Evolutionary conservation across 164 flowering plant genomes (phyloP).

Genomic region (Stephania japonica): DNA sequence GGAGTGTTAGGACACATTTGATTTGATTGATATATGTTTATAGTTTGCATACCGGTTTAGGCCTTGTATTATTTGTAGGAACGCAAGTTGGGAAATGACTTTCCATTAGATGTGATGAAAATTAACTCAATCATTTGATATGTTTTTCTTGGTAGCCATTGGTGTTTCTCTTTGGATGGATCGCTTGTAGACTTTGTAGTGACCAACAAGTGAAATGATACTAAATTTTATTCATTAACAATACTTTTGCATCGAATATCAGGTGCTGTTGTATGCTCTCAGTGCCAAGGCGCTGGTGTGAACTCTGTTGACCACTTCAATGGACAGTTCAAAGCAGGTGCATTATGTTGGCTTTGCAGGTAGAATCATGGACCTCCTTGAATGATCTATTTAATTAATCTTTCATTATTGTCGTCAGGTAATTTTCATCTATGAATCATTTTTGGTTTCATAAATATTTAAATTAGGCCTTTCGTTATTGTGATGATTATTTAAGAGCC

Average conservation of each 20-base stretch:
- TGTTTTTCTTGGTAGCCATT: not conserved
- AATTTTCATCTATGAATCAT: not conserved
- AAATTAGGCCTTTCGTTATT: not conserved
- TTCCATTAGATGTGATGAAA: not conserved
- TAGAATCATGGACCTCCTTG: conserved; percentile 14
- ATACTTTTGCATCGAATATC: conserved; percentile 8
- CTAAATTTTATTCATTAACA: not conserved
- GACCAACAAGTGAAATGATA: not conserved
- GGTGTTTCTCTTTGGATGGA: not conserved
- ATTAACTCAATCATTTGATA: not conserved
- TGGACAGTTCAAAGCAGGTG: conserved; percentile 90
- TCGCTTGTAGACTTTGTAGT: not conserved
- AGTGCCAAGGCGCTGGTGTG: conserved; percentile 79
- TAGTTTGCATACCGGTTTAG: no score
- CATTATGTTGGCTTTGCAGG: conserved; percentile 96
- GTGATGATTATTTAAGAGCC: not conserved
- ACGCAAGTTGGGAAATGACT: no score
- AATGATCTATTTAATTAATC: not conserved
- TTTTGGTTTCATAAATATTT: no score
- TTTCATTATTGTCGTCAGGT: not conserved
- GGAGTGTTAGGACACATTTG: no score
- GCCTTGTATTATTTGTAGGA: no score
- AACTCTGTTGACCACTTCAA: conserved; percentile 82
- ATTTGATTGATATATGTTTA: no score
- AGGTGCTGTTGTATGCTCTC: conserved; percentile 63